phyloP scores from a whole-genome alignment of 768 basidiomycete species.

The Psilocybe cubensis region DNA sequence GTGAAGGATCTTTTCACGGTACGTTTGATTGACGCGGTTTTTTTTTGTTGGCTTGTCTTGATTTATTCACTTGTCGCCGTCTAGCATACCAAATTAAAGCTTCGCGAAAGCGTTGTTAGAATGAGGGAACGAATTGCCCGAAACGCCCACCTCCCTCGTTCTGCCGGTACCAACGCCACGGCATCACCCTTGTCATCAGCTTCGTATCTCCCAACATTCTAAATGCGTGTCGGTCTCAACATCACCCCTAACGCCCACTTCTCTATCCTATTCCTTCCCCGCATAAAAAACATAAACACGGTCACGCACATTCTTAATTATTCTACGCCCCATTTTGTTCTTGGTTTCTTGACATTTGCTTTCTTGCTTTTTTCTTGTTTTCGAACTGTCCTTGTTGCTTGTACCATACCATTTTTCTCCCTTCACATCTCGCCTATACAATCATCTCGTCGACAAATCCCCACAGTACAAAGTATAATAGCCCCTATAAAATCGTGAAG shows the following conservation, averaged over 20 bases:
- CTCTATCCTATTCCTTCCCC: neutral
- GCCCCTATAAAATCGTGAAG: neutral
- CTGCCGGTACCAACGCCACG: neutral
- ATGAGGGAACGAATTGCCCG: constrained; percentile 1
- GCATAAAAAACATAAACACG: neutral
- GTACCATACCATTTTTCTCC: neutral
- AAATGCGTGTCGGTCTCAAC: no score
- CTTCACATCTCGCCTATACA: neutral
- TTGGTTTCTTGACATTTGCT: neutral
- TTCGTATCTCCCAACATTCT: no score
- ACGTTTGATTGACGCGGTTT: neutral
- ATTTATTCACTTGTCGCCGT: neutral
- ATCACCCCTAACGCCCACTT: no score
- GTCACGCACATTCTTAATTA: neutral
- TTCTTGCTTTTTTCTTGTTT: neutral
- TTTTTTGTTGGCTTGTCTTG: neutral
- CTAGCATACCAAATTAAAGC: constrained; percentile 2
- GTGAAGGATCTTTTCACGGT: constrained; percentile 5
- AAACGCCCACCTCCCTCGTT: neutral
- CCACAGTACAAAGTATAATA: neutral
- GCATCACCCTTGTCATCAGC: neutral
- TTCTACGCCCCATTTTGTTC: neutral
- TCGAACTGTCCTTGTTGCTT: neutral
- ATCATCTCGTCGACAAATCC: no score
- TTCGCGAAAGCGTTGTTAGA: constrained; percentile 1